These are phyloP conservation scores for Neurospora tetraspora DNA, from an alignment of 495 filamentous ascomycete species.

Conservation along the genomic window DNA sequence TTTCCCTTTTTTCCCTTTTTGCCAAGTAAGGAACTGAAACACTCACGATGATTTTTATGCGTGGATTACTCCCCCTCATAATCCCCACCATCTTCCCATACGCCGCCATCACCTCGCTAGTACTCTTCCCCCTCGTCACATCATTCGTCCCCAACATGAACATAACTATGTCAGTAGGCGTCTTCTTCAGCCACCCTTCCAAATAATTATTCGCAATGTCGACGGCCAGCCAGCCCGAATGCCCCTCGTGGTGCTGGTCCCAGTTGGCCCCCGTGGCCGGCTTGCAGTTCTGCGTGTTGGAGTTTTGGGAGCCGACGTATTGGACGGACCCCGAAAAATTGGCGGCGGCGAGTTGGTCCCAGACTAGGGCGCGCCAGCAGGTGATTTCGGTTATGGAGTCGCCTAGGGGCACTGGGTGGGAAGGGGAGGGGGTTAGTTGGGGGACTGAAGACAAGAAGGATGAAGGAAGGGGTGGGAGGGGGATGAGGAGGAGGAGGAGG, in stretches of 20 bases:
- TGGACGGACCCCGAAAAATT: slow-evolving; percentile 20
- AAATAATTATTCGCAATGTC: slow-evolving; percentile 36
- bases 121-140: slow-evolving; percentile 15
- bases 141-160: slow-evolving; percentile 39
- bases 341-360: slow-evolving; percentile 24
- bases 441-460: too few species aligned
- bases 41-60: slow-evolving; percentile 29
- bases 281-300: slow-evolving; percentile 26
- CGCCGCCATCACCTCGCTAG: slow-evolving; percentile 26
- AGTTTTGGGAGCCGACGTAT: slow-evolving; percentile 32
- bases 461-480: background rate
- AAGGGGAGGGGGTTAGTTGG: background rate
- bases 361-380: slow-evolving; percentile 31
- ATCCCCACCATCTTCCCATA: slow-evolving; percentile 29
- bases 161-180: slow-evolving; percentile 31
- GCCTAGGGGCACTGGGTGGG: slow-evolving; percentile 26
- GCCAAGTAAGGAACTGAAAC: background rate
- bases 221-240: slow-evolving; percentile 33
- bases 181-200: slow-evolving; percentile 26
- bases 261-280: slow-evolving; percentile 13
- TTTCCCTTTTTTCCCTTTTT: background rate
- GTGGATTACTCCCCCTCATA: slow-evolving; percentile 24
- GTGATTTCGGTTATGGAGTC: slow-evolving; percentile 35
- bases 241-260: slow-evolving; percentile 34
- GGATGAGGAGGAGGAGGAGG: background rate